These are phyloP conservation scores for Penicillium sp. DNA, from an alignment of 2,329 filamentous ascomycete species.

Conservation along the genomic window DNA sequence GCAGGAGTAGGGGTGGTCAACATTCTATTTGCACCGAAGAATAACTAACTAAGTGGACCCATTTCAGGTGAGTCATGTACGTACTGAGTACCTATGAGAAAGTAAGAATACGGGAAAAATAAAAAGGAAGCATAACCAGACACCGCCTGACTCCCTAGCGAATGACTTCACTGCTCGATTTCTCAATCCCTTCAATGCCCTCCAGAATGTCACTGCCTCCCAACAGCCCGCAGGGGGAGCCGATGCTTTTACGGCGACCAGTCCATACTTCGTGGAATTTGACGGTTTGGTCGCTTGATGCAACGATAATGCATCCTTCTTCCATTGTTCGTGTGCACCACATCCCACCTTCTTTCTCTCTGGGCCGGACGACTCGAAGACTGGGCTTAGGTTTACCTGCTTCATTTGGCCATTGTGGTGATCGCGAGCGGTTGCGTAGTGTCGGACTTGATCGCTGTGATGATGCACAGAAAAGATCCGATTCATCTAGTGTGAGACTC, in stretches of 20 bases:
- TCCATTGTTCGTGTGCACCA: slow-evolving; percentile 55
- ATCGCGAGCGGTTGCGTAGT: background rate
- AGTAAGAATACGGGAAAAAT: slow-evolving; percentile 1
- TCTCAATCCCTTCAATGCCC: slow-evolving; percentile 70
- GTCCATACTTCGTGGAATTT: slow-evolving; percentile 96
- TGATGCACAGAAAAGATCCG: slow-evolving; percentile 11
- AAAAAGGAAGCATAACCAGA: slow-evolving; percentile 1
- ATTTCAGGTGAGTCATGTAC: background rate
- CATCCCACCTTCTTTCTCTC: slow-evolving; percentile 50
- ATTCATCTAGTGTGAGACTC: slow-evolving; percentile 3
- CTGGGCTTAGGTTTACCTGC: slow-evolving; percentile 11
- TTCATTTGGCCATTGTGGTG: background rate
- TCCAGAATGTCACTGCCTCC: slow-evolving; percentile 84
- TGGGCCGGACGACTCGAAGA: slow-evolving; percentile 27
- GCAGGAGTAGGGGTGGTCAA: slow-evolving; percentile 8
- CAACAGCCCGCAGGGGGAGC: slow-evolving; percentile 57
- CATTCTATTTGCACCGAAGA: slow-evolving; percentile 7
- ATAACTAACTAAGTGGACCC: background rate
- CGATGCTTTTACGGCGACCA: slow-evolving; percentile 54
- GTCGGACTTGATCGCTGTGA: slow-evolving; percentile 9
- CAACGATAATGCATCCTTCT: slow-evolving; percentile 84
- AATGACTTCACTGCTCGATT: slow-evolving; percentile 55
- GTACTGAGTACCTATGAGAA: background rate
- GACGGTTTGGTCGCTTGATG: slow-evolving; percentile 84
- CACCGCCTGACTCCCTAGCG: slow-evolving; percentile 35